Evolutionary conservation across 345 rosid genomes (phyloP), one percentile per base, ranked within the genome.

Genomic region (Eucalyptus tenuipes): DNA sequence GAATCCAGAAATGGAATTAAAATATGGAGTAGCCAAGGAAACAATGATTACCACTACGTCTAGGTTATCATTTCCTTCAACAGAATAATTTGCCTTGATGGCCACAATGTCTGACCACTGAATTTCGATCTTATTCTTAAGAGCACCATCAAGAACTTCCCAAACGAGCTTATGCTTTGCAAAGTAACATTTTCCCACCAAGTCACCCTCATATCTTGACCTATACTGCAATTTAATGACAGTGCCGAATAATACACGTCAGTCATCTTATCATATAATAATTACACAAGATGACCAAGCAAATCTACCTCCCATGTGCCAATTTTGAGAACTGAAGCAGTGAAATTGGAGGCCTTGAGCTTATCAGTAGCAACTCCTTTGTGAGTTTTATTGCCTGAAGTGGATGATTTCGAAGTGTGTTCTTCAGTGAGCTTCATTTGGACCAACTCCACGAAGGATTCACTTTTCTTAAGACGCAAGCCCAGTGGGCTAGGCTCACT

Each of bases 111-210:
- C 97, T 3, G 96, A 95, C 98, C 98, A 96, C 86, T 95, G 97
- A 90, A 96, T 92, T 92, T 96, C 98, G 33, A 96, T 94, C 93
- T 96, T 96, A 86, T 94, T 96, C 93, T 96, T 94, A 37, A 95
- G 94, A 80, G 95, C 93, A 86, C 96, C 98, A 87, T 96, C 98
- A 81, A 96, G 95, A 88, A 94, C 95, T 92, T 95, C 98, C 98
- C 98, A 95, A 53, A 95, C 97, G 47, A 95, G 94, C 91, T 94
- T 96, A 90, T 95, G 95, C 93, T 95, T 96, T 12, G 96, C 96
- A 89, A 94, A 96, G 91, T 96, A 96, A 87, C 96, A 96, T 91
- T 96, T 96, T 1, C 92, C 98, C 52, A 96, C 97, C 94, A 96
- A 91, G 88, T 96, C 97, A 44, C 97, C 98, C 89, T 94, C 98